Percentiles rank a stretch among this genome's conserved stretches.
phyloP scores from a whole-genome alignment of 352 stramenopile species.

The Pythium biforme region DNA sequence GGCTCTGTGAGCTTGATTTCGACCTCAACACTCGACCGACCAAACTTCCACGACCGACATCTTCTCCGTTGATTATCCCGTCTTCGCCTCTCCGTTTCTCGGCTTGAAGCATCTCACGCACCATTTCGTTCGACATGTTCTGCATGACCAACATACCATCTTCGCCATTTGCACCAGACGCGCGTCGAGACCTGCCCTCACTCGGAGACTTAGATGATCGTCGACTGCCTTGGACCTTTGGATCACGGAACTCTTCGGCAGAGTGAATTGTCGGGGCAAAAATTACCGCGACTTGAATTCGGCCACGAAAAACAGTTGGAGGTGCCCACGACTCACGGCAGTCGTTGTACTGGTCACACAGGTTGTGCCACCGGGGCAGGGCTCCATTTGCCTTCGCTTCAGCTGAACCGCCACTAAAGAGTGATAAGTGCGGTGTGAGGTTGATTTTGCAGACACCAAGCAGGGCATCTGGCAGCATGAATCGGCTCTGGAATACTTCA shows the following conservation, averaged over 20 bases:
- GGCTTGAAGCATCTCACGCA: conserved; percentile 52
- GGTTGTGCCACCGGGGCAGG: conserved; percentile 77
- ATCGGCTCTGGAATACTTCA: conserved; percentile 82
- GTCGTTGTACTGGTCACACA: conserved; percentile 88
- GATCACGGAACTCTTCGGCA: conserved; percentile 41
- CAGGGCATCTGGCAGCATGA: conserved; percentile 77
- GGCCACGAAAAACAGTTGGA: conserved; percentile 76
- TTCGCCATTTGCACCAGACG: conserved; percentile 22
- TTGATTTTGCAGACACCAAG: conserved; percentile 86
- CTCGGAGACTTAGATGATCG: background rate
- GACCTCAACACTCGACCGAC: conserved; percentile 14
- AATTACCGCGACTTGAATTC: conserved; percentile 77
- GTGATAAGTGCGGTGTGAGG: conserved; percentile 75
- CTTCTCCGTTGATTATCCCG: conserved; percentile 13
- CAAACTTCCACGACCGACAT: conserved; percentile 4
- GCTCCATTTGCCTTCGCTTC: conserved; percentile 81
- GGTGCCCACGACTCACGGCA: conserved; percentile 84
- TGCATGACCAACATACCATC: conserved; percentile 48
- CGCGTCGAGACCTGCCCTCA: conserved; percentile 19
- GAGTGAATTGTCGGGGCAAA: conserved; percentile 68
- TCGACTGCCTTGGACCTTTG: conserved; percentile 40
- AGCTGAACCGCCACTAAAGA: conserved; percentile 68
- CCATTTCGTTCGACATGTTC: conserved; percentile 52
- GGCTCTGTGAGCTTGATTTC: conserved; percentile 10
- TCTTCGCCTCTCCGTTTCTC: conserved; percentile 36